These are phyloP conservation scores for Eutrema salsugineum DNA, from an alignment of 441 rosid genomes.

Conservation along the genomic window DNA sequence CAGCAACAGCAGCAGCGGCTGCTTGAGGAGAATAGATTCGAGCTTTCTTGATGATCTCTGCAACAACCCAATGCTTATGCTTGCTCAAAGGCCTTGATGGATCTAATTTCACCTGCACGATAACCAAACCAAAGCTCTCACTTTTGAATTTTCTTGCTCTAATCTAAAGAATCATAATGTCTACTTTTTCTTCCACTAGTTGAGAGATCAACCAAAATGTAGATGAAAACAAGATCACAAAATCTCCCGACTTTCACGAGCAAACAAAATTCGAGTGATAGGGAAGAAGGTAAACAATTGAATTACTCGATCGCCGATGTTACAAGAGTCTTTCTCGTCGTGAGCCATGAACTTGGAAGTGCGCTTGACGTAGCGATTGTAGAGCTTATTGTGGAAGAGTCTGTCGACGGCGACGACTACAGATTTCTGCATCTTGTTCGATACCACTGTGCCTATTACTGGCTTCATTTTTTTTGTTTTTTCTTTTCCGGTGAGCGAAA, in stretches of 20 bases:
- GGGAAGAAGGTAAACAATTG: not conserved
- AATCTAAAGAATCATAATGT: not conserved
- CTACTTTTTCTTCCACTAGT: not conserved
- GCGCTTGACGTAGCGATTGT: constrained; percentile 84
- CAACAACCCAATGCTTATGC: constrained; percentile 80
- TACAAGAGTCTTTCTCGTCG: constrained; percentile 68
- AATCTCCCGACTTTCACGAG: not conserved
- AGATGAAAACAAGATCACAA: not conserved
- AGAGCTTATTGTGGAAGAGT: constrained; percentile 75
- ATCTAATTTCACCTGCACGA: constrained; percentile 69
- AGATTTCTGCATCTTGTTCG: constrained; percentile 98
- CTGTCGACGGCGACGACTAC: constrained; percentile 90
- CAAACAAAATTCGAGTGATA: not conserved
- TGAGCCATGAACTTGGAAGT: constrained; percentile 99
- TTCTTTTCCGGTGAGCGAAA: not conserved
- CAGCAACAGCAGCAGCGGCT: constrained; percentile 13
- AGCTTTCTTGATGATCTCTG: constrained; percentile 88
- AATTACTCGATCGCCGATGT: constrained; percentile 77
- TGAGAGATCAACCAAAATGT: not conserved
- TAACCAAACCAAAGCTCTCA: not conserved
- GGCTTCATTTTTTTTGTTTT: constrained; percentile 46
- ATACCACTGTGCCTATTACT: constrained; percentile 81
- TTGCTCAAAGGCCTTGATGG: constrained; percentile 92
- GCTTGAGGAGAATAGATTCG: constrained; percentile 65
- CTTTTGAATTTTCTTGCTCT: not conserved